Conservation (phyloP, 805 yeast genomes). For the Nakazawaea molendinolei region DNA sequence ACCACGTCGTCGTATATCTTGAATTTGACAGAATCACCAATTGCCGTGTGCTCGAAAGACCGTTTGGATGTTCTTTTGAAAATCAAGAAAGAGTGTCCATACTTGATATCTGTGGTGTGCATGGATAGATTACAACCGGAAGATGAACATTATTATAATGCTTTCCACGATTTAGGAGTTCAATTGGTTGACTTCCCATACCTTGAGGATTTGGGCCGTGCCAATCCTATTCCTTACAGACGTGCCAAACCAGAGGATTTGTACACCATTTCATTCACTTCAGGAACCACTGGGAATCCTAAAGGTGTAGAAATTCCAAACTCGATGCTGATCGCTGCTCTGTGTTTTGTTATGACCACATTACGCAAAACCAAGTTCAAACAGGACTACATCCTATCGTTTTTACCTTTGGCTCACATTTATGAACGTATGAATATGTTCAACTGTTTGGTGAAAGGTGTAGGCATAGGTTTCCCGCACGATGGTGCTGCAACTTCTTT, state of each 20-base stretch:
- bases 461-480: slow-evolving; percentile 45
- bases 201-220: slow-evolving; percentile 25
- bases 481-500: slow-evolving; percentile 37
- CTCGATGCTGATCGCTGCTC: slow-evolving; percentile 40
- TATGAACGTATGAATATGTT: slow-evolving; percentile 36
- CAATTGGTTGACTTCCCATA: slow-evolving; percentile 25
- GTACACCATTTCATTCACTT: slow-evolving; percentile 64
- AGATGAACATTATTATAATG: slow-evolving; percentile 12
- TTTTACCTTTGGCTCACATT: slow-evolving; percentile 55
- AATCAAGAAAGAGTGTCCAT: slow-evolving; percentile 26
- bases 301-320: slow-evolving; percentile 63
- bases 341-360: slow-evolving; percentile 21
- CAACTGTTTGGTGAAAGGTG: neutral
- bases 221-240: slow-evolving; percentile 23
- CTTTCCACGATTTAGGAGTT: slow-evolving; percentile 24
- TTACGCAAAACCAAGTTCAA: slow-evolving; percentile 20
- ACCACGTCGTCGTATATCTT: slow-evolving; percentile 59
- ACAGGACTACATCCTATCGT: slow-evolving; percentile 28
- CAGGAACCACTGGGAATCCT: slow-evolving; percentile 73
- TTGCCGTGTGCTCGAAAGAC: slow-evolving; percentile 44
- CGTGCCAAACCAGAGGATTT: slow-evolving; percentile 47
- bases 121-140: slow-evolving; percentile 39
- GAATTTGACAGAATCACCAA: slow-evolving; percentile 54
- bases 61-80: slow-evolving; percentile 42
- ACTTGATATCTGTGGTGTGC: slow-evolving; percentile 47